Conservation (phyloP, 164 flowering plant species). For the Amborella trichopoda region DNA sequence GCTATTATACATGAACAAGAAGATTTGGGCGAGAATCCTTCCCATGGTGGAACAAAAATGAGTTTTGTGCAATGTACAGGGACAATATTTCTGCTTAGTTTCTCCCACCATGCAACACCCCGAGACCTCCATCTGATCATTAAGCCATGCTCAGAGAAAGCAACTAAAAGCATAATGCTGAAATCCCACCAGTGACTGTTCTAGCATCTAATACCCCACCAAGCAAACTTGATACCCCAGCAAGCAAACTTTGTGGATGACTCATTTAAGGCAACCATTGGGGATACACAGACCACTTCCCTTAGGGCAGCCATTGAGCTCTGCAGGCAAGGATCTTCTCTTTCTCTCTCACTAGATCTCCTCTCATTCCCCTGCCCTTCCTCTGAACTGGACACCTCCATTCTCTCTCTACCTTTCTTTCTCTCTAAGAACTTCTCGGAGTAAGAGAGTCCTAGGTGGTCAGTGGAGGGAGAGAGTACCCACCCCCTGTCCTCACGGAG, state of each 20-base stretch:
- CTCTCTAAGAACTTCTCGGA: too few relatives aligned
- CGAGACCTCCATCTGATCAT: conserved; percentile 99
- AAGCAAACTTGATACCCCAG: conserved; percentile 77
- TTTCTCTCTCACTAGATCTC: too few relatives aligned
- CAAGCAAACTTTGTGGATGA: conserved; percentile 63
- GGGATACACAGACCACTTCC: conserved; percentile 73
- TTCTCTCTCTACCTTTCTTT: too few relatives aligned
- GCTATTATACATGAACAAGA: conserved; percentile 77
- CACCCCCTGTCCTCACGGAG: too few relatives aligned
- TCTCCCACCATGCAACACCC: conserved; percentile 97
- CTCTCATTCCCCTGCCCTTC: too few relatives aligned
- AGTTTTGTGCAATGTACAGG: conserved; percentile 91
- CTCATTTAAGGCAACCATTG: conserved; percentile 82
- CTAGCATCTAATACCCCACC: conserved; percentile 46
- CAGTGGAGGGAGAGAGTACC: too few relatives aligned
- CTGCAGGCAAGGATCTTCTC: conserved; percentile 61
- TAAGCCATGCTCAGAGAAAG: conserved; percentile 90
- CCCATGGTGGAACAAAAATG: conserved; percentile 96
- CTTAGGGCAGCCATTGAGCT: conserved; percentile 61
- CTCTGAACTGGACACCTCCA: too few relatives aligned
- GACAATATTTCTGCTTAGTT: conserved; percentile 58
- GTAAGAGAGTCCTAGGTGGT: too few relatives aligned
- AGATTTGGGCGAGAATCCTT: conserved; percentile 81
- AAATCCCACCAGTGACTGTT: conserved; percentile 42
- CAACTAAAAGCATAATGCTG: conserved; percentile 84